Base-by-base conservation (phyloP, 768 basidiomycete genomes). In the Lentinula detonsa region DNA sequence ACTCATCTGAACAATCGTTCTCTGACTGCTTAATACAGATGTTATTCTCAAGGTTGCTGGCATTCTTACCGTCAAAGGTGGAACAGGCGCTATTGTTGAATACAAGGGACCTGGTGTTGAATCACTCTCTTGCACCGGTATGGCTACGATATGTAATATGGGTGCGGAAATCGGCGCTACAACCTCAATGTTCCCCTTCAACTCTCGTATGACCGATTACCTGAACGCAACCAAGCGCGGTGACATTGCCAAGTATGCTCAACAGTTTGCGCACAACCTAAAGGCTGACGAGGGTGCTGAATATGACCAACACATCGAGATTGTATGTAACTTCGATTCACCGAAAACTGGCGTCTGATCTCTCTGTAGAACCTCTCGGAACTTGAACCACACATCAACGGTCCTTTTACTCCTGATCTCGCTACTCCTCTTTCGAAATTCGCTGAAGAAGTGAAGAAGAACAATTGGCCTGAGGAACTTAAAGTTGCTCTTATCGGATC, bases 131-230 rank as follows among this genome's bases (percentile, higher is more conserved):
- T 93, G 91, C 84, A 99, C 96, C 52, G 96, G 96, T 75, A 97
- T 98, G 95, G 96, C 93, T 57, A 98, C 96, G 21, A 96, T 99
- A 70, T 98, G 96, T 76, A 99, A 98, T 86, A 99, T 98, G 96
- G 96, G 96, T 82, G 96, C 96, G 67, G 96, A 99, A 77, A 98
- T 98, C 69, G 96, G 96, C 73, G 97, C 97, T 40, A 99, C 97
- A 9, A 98, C 97, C 21, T 98, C 96, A 16, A 77, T 98, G 67
- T 99, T 99, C 93, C 97, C 97, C 68, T 98, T 91, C 87, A 99
- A 98, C 81, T 73, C 78, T 65, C 93, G 95, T 70, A 98, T 98
- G 97, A 82, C 72, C 68, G 83, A 88, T 71, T 99, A 98, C 78
- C 81, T 99, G 73, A 85, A 90, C 62, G 96, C 96, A n/a, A 99